Percentiles rank a stretch among this genome's conserved stretches.
These are phyloP conservation scores for Diacronema lutheri DNA, from an alignment of 78 protist species.

Conservation along the genomic window DNA sequence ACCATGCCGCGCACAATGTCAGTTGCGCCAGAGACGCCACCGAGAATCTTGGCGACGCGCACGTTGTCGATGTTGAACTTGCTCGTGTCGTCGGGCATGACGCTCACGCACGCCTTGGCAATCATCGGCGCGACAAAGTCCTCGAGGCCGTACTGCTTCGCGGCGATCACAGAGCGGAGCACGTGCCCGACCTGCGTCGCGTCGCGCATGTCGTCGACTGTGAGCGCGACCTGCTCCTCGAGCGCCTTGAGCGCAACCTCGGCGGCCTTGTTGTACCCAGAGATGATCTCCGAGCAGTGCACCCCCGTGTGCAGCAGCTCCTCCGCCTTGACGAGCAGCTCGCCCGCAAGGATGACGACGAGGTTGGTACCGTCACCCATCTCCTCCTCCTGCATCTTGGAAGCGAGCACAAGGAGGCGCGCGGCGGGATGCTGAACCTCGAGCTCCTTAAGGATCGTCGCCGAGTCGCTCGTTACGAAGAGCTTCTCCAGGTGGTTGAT, in stretches of 20 bases:
- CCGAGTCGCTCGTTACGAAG: constrained; percentile 97
- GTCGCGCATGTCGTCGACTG: background rate
- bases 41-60: constrained; percentile 91
- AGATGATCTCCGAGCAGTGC: constrained; percentile 85
- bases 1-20: constrained; percentile 87
- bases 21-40: constrained; percentile 79
- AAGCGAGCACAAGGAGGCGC: constrained; percentile 89
- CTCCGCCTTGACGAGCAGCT: constrained; percentile 90
- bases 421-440: constrained; percentile 97
- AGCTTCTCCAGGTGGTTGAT: constrained; percentile 95
- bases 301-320: constrained; percentile 77
- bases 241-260: constrained; percentile 66
- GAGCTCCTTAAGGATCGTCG: constrained; percentile 92
- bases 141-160: constrained; percentile 92
- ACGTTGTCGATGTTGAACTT: constrained; percentile 97
- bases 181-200: constrained; percentile 41
- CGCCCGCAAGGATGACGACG: constrained; percentile 94
- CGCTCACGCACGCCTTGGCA: background rate
- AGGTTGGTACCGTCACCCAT: constrained; percentile 97
- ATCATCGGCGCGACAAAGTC: constrained; percentile 60
- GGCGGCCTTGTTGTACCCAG: constrained; percentile 83
- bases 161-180: constrained; percentile 73
- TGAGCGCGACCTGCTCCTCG: constrained; percentile 17
- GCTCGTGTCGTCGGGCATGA: constrained; percentile 57
- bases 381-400: constrained; percentile 93